Base-by-base conservation (phyloP, 2,329 filamentous ascomycete genomes). In the Talaromyces funiculosus region DNA sequence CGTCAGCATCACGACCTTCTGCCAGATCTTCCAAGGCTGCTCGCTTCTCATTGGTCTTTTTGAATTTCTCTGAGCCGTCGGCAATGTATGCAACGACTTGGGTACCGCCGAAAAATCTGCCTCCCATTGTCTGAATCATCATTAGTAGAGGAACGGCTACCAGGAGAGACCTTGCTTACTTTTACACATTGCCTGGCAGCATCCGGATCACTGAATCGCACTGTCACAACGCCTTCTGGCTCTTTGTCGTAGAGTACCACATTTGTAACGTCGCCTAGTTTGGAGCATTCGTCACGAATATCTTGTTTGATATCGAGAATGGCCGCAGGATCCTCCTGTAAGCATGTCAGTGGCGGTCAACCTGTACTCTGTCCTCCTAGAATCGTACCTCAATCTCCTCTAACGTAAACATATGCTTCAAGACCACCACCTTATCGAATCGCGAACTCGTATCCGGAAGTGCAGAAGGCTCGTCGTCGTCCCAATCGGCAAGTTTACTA, bases 261-360 rank as follows among this genome's bases (percentile, higher is more conserved):
- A 70, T 95, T 97, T 33, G 92, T 96, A 37, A 97, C 90, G 24
- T 87, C 82, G 3, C 94, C 94, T 14, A 94, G 80, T 76, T 95
- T 95, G 61, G 85, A 82, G 73, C 91, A 96, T 75, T 96, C 92
- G 55, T 96, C 90, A 49, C 90, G 85, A 60, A 97, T 90, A 71
- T 99, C 94, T 72, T 96, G 89, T 72, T 95, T 95, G 77, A 97
- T 96, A 64, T 97, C 93, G 38, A 95, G 80, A 62, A 95, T 83
- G 1, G 89, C 90, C 0, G 86, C 86, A 1, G 90, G 86, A 68
- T 97, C 92, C 70, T 95, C 90, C 67, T 81, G 57, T 35, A 29
- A 47, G 20, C 55, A 12, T 22, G 64, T 74, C 58, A 72, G 66
- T 51, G 20, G 16, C 12, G 24, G 10, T 29, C 43, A 7, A n/a